Evolutionary conservation across 495 filamentous ascomycete species (phyloP).

Genomic region (Hypoxylon crocopeplum): DNA sequence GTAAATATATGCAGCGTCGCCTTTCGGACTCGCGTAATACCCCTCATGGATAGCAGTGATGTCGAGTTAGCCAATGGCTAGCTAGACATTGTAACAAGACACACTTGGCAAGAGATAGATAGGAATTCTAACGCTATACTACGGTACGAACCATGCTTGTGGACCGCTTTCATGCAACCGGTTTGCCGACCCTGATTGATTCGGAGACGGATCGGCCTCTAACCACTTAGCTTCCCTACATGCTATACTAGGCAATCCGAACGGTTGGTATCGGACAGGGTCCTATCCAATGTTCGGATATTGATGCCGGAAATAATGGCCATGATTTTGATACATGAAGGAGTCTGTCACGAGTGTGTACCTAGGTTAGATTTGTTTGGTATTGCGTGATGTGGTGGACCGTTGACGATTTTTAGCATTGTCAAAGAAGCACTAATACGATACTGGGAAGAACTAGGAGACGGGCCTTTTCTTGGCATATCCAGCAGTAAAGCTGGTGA

Average conservation of each 20-base stretch:
- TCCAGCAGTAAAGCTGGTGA: neutral
- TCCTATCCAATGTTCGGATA: constrained; percentile 8
- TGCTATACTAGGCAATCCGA: neutral
- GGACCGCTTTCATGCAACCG: constrained; percentile 10
- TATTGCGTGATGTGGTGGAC: too few relatives aligned
- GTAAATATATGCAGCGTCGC: neutral
- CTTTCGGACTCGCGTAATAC: neutral
- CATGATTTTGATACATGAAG: neutral
- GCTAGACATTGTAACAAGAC: constrained; percentile 1
- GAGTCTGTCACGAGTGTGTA: too few relatives aligned
- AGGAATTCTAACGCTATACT: neutral
- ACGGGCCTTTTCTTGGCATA: too few relatives aligned
- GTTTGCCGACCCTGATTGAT: neutral
- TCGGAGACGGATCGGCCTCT: constrained; percentile 6
- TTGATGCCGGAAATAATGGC: neutral
- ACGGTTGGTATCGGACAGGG: constrained; percentile 9
- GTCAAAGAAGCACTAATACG: too few relatives aligned
- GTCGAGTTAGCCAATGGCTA: constrained; percentile 12
- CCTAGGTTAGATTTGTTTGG: too few relatives aligned
- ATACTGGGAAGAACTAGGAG: too few relatives aligned
- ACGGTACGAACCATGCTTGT: neutral
- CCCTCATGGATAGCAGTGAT: constrained; percentile 18
- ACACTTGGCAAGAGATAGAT: neutral
- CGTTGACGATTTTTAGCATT: too few relatives aligned
- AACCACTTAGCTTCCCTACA: neutral